phyloP scores from a whole-genome alignment of 2,329 filamentous ascomycete genomes.

The Pseudonectria buxi region DNA sequence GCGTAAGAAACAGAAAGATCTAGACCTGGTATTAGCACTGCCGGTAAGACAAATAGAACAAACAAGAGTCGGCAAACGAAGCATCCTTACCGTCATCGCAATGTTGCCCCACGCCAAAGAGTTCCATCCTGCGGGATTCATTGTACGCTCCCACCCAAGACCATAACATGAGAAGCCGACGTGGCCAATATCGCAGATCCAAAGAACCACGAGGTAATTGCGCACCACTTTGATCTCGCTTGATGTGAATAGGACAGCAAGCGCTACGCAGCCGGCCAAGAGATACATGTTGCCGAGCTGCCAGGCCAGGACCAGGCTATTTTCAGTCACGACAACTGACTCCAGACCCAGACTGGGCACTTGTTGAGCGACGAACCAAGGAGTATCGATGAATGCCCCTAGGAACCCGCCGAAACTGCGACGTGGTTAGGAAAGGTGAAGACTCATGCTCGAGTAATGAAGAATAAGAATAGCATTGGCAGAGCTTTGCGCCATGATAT shows the following conservation, averaged over 20 bases:
- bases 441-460: no score
- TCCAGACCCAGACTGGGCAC: slow-evolving; percentile 32
- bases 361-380: slow-evolving; percentile 60
- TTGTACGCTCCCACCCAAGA: slow-evolving; percentile 48
- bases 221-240: slow-evolving; percentile 59
- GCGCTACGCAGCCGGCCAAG: slow-evolving; percentile 56
- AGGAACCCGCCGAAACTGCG: slow-evolving; percentile 53
- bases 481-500: no score
- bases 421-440: slow-evolving; percentile 2
- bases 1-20: slow-evolving; percentile 49
- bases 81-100: slow-evolving; percentile 50
- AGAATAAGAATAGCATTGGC: no score
- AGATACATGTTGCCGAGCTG: slow-evolving; percentile 67
- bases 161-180: slow-evolving; percentile 53
- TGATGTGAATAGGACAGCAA: slow-evolving; percentile 58
- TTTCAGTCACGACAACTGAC: slow-evolving; percentile 32
- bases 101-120: slow-evolving; percentile 68
- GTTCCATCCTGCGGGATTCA: slow-evolving; percentile 57
- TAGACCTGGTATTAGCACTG: slow-evolving; percentile 19
- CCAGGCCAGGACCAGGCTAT: slow-evolving; percentile 51
- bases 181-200: slow-evolving; percentile 62
- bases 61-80: not conserved
- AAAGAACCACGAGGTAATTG: slow-evolving; percentile 60
- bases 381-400: slow-evolving; percentile 47
- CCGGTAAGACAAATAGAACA: not conserved